Conservation (phyloP, 106 monocot genomes). For the Gastrodia elata region DNA sequence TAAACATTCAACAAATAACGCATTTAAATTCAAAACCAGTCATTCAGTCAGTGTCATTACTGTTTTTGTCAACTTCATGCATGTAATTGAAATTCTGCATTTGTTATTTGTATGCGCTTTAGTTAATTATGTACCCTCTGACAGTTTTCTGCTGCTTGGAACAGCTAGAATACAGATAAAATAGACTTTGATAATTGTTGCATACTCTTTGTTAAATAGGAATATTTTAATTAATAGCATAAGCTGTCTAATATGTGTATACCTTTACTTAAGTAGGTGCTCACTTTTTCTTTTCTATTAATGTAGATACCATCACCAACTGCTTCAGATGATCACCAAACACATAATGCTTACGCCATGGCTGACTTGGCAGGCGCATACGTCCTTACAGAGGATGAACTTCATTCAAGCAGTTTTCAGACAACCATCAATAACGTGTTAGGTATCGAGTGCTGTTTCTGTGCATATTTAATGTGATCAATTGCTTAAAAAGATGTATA, state of each 20-base stretch:
- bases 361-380: conserved; percentile 29
- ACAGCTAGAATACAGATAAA: neutral
- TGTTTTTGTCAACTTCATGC: neutral
- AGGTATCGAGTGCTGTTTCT: conserved; percentile 16
- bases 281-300: neutral
- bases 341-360: conserved; percentile 35
- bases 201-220: neutral
- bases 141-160: neutral
- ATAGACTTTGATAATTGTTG: neutral
- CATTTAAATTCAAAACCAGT: neutral
- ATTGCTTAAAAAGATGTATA: neutral
- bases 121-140: neutral
- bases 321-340: conserved; percentile 35
- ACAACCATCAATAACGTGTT: conserved; percentile 25
- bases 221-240: neutral
- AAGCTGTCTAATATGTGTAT: neutral
- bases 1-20: neutral
- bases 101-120: neutral
- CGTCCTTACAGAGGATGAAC: conserved; percentile 32
- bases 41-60: neutral
- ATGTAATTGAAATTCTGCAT: neutral
- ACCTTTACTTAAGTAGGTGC: neutral
- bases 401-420: conserved; percentile 25
- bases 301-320: conserved; percentile 29
- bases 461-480: neutral